Base-by-base conservation (phyloP, 129 eudicot genomes). In the Mikania micrantha region DNA sequence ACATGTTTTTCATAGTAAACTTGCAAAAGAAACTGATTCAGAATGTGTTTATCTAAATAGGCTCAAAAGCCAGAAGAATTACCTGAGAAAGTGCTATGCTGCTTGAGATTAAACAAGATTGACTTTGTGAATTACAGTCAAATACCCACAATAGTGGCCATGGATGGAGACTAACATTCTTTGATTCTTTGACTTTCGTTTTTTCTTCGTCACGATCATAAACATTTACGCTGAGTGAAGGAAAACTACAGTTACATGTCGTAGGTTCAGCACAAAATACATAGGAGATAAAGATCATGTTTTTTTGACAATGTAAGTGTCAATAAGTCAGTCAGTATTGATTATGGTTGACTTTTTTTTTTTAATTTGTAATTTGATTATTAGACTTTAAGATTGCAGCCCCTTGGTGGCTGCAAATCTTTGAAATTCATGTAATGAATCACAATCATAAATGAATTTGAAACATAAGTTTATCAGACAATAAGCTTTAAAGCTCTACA, bases 51-150 rank as follows among this genome's bases (percentile, higher is more conserved):
- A 52, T 52, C 41, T 22, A 64, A 39, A 9, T 80, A 90, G 97
- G 95, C 97, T 49, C 97, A 90, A 70, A 90, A 90, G 72, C 87
- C 82, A 47, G 97, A 87, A 71, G 97, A 90, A 57, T 76, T 87
- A 47, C 95, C 97, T 31, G 97, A 90, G 77, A 79, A 65, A 70
- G 84, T 90, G 39, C 81, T 90, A 29, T 77, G 95, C 77, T 90
- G 95, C 77, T 67, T 90, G 73, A 82, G 95, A 80, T 53, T 90
- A 70, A 82, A 90, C 88, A 90, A 84, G 82, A 74, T 90, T 21
- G 88, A 85, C 81, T 90, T 90, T 76, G 84, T 86, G 38, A 74
- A 90, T 76, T 83, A 72, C 41, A 91, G 97, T 42, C 97, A 90
- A 78, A 84, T 90, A 86, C 91, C 97, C 3, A 80, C 83, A 36